Evolutionary conservation across 139 green algal species (phyloP).

Genomic region (Coelastrella sp.): DNA sequence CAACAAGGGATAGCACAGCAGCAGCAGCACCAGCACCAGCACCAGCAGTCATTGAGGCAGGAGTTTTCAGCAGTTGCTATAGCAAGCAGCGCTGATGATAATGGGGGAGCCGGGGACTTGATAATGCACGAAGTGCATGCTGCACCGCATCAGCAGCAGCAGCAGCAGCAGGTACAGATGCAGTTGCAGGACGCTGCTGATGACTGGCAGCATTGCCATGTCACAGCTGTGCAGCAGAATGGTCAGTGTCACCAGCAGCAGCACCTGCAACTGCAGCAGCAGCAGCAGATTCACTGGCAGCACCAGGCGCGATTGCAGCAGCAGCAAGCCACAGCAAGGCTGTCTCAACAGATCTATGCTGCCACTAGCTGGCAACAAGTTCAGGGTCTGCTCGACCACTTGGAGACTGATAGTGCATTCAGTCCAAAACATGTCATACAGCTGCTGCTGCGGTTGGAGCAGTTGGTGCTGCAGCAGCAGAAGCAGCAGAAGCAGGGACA

Average conservation of each 20-base stretch:
- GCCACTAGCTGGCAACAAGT: neutral
- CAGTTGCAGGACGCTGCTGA: neutral
- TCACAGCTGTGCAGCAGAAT: neutral
- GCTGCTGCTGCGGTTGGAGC: slow-evolving; percentile 19
- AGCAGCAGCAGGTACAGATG: no score
- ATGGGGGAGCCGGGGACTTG: neutral
- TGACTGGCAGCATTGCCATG: neutral
- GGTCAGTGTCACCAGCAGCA: slow-evolving; percentile 13
- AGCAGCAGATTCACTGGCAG: slow-evolving; percentile 3
- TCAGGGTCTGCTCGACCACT: neutral
- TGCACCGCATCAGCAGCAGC: neutral
- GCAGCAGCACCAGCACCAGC: slow-evolving; percentile 8
- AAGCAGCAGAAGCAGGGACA: neutral
- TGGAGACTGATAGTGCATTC: neutral
- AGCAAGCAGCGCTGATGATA: neutral
- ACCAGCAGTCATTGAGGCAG: slow-evolving; percentile 1
- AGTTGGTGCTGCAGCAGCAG: neutral
- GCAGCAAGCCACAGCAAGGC: neutral
- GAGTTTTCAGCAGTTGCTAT: neutral
- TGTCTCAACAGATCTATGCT: neutral
- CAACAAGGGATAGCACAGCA: neutral
- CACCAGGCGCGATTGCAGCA: neutral
- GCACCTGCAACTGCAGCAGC: neutral
- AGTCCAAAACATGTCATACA: neutral
- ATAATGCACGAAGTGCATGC: neutral